These are phyloP conservation scores for Cytospora leucostoma DNA, from an alignment of 2,329 filamentous ascomycete genomes.

Conservation along the genomic window DNA sequence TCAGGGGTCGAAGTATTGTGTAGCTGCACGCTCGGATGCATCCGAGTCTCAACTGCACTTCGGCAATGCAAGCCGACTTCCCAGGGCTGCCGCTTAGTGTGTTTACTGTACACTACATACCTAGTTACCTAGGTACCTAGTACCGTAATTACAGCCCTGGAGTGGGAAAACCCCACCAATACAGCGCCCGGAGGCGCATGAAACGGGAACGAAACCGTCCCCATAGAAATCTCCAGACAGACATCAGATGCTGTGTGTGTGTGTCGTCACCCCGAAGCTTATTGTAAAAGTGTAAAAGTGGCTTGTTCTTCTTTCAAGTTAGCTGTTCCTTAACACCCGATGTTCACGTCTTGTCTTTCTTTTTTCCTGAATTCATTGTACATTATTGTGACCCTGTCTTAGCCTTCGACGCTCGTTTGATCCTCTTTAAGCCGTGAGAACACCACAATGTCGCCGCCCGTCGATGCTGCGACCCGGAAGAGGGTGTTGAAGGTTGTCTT, in stretches of 20 bases:
- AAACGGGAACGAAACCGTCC: constrained; percentile 12
- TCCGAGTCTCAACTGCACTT: too few relatives aligned
- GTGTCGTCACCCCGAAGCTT: constrained; percentile 11
- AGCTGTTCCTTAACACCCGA: neutral
- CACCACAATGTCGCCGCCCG: constrained; percentile 42
- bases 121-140: too few relatives aligned
- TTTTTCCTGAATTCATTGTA: neutral
- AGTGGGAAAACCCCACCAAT: neutral
- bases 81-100: too few relatives aligned
- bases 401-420: constrained; percentile 3
- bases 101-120: too few relatives aligned
- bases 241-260: neutral
- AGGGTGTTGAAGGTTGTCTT: constrained; percentile 85
- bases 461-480: constrained; percentile 65
- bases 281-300: constrained; percentile 11
- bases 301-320: neutral
- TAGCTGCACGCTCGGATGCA: too few relatives aligned
- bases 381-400: neutral
- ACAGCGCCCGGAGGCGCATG: neutral
- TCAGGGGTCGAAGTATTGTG: too few relatives aligned
- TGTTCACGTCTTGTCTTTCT: neutral
- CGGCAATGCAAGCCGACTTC: too few relatives aligned
- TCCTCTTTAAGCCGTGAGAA: neutral
- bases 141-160: too few relatives aligned
- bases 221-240: constrained; percentile 12